Evolutionary conservation across 805 yeast species (phyloP).

Genomic region (Metschnikowia lunata): DNA sequence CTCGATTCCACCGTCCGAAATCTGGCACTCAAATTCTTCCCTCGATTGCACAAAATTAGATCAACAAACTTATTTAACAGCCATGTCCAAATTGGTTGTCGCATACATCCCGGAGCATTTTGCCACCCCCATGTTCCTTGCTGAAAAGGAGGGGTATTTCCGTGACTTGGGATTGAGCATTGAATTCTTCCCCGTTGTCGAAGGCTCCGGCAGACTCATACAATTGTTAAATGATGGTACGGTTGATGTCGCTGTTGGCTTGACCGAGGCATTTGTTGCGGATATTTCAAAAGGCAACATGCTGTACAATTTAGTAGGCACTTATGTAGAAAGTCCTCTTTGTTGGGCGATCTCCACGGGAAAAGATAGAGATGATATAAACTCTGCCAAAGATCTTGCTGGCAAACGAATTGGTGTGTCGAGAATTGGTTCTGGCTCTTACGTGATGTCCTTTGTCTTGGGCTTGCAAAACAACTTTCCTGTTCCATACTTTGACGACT

Average conservation of each 20-base stretch:
- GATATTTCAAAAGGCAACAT: constrained; percentile 71
- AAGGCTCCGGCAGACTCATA: constrained; percentile 87
- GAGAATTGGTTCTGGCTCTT: constrained; percentile 87
- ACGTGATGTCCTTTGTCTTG: constrained; percentile 84
- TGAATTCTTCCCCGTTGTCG: constrained; percentile 65
- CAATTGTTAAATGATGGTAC: constrained; percentile 59
- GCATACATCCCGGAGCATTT: constrained; percentile 93
- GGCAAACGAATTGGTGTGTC: constrained; percentile 72
- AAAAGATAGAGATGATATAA: constrained; percentile 49
- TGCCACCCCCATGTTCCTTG: constrained; percentile 79
- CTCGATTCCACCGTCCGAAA: too few species aligned
- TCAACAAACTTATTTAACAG: too few species aligned
- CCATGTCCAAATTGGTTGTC: constrained; percentile 35
- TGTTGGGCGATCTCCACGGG: constrained; percentile 93
- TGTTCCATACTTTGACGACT: constrained; percentile 47
- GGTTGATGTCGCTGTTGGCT: constrained; percentile 79
- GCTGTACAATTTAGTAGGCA: constrained; percentile 64
- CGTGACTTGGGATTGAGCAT: constrained; percentile 46
- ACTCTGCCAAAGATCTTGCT: constrained; percentile 47
- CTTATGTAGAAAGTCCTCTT: constrained; percentile 81
- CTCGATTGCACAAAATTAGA: too few species aligned
- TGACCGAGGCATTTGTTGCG: constrained; percentile 87
- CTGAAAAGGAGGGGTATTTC: constrained; percentile 56
- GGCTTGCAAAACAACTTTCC: constrained; percentile 57
- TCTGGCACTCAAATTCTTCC: too few species aligned